Base-by-base conservation (phyloP, 768 basidiomycete species). In the Boletus coccyginus region DNA sequence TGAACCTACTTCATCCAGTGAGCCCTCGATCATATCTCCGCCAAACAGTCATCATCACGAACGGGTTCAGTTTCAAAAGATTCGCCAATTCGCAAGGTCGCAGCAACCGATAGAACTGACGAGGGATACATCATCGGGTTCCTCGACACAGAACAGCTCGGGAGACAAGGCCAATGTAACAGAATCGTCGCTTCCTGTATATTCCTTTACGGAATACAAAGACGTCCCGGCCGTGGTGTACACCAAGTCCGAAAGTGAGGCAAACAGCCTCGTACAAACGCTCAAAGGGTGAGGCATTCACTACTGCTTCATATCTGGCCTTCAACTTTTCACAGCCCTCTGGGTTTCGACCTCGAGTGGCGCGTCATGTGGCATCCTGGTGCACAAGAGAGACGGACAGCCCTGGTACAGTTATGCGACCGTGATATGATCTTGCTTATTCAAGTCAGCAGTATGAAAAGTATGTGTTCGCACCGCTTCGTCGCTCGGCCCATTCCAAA, bases 311-410 rank as follows among this genome's bases (percentile, higher is more conserved):
- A 7, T 27, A 3, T 33, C 40, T 45, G 32, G 13, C 24, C 3
- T 42, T 47, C 11, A 16, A 13, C 3, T 16, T 53, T 53, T 35
- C 41, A 9, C 33, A 81, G 79, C 2, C 75, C 81, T 10, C 43
- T 82, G 11, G 81, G 81, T 8, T 79, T 82, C 31, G 81, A 82
- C 65, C 69, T 82, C 41, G 81, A 82, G 61, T 82, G 81, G 81
- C 66, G 71, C 16, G 71, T 78, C 19, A 61, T 63, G 44, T 73
- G 68, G 50, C 59, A 66, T n/a, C 66, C 64, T 5, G 64, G 70
- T 33, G 66, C 69, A 8, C 56, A 64, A 35, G 73, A 74, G 52
- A 67, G 74, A 47, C 68, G 70, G 33, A 75, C 77, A 3, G 77
- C 81, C 0, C 65, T 80, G 3, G 74, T 82, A 1, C 81, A 83